A percentile compares a stretch with the other conserved stretches of the same genome.
phyloP scores from a whole-genome alignment of 345 rosid genomes.

The Acer negundo region DNA sequence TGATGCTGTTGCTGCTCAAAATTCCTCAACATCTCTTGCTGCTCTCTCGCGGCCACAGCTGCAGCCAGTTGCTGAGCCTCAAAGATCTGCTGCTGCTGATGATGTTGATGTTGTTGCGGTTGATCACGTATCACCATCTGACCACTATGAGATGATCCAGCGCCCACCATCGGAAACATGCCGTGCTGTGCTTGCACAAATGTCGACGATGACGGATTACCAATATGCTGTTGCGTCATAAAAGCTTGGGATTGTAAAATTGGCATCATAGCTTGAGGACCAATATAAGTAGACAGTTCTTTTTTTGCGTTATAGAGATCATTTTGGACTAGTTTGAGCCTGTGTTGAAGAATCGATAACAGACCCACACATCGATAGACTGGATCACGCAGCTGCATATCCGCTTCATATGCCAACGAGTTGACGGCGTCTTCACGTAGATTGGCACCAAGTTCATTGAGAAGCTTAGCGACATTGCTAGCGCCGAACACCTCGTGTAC shows the following conservation, averaged over 20 bases:
- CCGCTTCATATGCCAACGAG: conserved; percentile 77
- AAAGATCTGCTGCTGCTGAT: conserved; percentile 50
- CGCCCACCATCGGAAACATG: conserved; percentile 48
- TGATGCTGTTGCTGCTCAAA: conserved; percentile 49
- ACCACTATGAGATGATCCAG: conserved; percentile 28
- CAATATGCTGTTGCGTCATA: conserved; percentile 34
- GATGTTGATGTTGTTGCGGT: conserved; percentile 35
- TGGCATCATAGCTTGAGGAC: conserved; percentile 55
- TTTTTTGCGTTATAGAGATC: conserved; percentile 56
- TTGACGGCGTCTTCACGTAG: conserved; percentile 78
- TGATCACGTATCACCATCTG: conserved; percentile 41
- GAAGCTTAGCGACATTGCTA: conserved; percentile 74
- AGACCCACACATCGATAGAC: conserved; percentile 89
- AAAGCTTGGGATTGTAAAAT: conserved; percentile 33
- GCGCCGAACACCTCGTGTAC: conserved; percentile 73
- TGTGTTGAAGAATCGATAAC: conserved; percentile 69
- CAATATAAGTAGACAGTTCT: conserved; percentile 59
- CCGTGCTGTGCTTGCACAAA: conserved; percentile 27
- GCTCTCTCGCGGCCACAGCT: conserved; percentile 58
- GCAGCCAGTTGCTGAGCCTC: conserved; percentile 69
- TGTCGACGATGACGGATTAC: conserved; percentile 39
- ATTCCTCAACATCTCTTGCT: conserved; percentile 60
- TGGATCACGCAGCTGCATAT: conserved; percentile 76
- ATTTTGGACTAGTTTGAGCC: conserved; percentile 48
- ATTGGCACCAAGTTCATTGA: conserved; percentile 50